Conservation (phyloP, 495 filamentous ascomycete genomes). For the Neurospora pannonica region DNA sequence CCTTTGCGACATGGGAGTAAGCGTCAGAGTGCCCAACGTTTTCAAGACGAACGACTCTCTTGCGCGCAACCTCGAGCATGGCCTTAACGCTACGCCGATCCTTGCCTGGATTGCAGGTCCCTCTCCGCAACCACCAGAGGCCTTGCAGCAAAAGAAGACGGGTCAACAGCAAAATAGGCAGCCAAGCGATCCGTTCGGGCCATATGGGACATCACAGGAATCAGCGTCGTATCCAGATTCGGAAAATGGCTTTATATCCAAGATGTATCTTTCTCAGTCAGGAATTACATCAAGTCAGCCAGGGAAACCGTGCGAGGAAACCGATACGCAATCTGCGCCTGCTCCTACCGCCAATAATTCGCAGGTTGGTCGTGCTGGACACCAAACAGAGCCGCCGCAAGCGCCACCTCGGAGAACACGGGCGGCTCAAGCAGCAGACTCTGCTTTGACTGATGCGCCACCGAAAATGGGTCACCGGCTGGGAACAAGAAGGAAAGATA, state of each 20-base stretch:
- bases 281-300: conserved; percentile 16
- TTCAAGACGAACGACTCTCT: conserved; percentile 58
- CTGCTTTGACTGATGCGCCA: conserved; percentile 48
- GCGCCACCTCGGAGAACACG: conserved; percentile 56
- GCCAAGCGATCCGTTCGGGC: conserved; percentile 36
- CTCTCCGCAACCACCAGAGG: conserved; percentile 17
- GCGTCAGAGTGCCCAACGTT: conserved; percentile 69
- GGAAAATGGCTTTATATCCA: conserved; percentile 35
- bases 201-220: conserved; percentile 9
- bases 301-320: conserved; percentile 18
- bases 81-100: conserved; percentile 10
- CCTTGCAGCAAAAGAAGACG: conserved; percentile 22
- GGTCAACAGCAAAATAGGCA: conserved; percentile 9
- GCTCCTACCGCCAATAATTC: conserved; percentile 19
- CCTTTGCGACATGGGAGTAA: conserved; percentile 59
- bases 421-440: conserved; percentile 45
- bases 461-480: conserved; percentile 51
- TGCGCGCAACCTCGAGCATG: conserved; percentile 30
- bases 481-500: conserved; percentile 40
- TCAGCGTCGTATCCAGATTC: not conserved
- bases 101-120: conserved; percentile 22
- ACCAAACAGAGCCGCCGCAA: conserved; percentile 49
- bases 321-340: conserved; percentile 31
- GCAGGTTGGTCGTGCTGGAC: conserved; percentile 22
- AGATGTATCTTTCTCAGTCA: conserved; percentile 29